phyloP scores from a whole-genome alignment of 1,284 basidiomycete species.

The Malassezia restricta region DNA sequence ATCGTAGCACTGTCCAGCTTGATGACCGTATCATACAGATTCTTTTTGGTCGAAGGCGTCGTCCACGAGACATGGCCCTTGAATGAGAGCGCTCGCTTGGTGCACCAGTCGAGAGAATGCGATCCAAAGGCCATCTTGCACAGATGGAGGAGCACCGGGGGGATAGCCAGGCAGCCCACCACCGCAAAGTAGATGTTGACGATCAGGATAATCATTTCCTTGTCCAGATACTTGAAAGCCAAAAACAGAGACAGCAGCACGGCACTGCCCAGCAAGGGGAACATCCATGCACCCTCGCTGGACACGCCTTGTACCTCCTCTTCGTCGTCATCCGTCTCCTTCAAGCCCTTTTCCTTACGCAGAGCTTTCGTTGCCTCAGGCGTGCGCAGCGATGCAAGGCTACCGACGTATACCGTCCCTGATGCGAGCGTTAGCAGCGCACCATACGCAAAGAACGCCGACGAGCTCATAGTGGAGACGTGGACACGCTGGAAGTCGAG shows the following conservation, averaged over 20 bases:
- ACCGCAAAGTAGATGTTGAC: conserved; percentile 41
- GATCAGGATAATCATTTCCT: conserved; percentile 31
- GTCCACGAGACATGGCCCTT: background rate
- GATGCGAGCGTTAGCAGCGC: conserved; percentile 5
- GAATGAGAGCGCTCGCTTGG: background rate
- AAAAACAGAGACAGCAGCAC: conserved; percentile 37
- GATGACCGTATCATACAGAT: background rate
- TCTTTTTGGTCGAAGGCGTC: background rate
- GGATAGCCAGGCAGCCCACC: conserved; percentile 31
- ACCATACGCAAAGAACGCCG: conserved; percentile 31
- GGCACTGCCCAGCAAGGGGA: conserved; percentile 38
- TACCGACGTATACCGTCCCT: conserved; percentile 27
- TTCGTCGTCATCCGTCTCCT: conserved; percentile 22
- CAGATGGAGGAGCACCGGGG: conserved; percentile 19
- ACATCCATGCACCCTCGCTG: conserved; percentile 35
- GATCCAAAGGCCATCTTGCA: background rate
- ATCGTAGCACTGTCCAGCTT: background rate
- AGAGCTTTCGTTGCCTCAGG: conserved; percentile 30
- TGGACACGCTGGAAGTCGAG: background rate
- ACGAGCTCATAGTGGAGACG: background rate
- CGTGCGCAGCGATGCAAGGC: conserved; percentile 33
- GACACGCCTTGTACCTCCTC: conserved; percentile 29
- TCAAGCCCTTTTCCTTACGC: conserved; percentile 16
- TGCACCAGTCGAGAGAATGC: background rate
- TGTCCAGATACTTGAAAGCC: conserved; percentile 42